A percentile compares a stretch with the other conserved stretches of the same genome.
These are phyloP conservation scores for Aureoboletus auriporus DNA, from an alignment of 768 basidiomycete species.

Conservation along the genomic window DNA sequence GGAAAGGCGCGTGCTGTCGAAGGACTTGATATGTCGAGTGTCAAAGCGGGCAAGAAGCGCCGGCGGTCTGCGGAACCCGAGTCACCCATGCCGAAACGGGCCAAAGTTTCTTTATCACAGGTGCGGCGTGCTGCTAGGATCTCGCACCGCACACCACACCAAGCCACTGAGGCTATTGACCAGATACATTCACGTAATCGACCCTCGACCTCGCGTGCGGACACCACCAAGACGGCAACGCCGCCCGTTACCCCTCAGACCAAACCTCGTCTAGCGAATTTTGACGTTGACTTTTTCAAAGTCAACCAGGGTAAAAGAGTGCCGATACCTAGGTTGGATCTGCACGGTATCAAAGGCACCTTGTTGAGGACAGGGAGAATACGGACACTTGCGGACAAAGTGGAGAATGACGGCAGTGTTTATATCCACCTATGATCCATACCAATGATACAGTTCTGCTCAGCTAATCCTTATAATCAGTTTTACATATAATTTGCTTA, in stretches of 20 bases:
- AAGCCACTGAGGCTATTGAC: not conserved
- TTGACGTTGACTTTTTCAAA: conserved; percentile 14
- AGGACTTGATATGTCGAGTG: conserved; percentile 1
- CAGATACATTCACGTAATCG: conserved; percentile 1
- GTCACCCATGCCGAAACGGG: conserved; percentile 12
- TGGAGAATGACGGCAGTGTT: conserved; percentile 20
- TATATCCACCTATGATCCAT: conserved; percentile 13
- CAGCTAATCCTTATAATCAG: not conserved
- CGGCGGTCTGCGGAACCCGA: conserved; percentile 3
- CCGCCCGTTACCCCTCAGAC: not conserved
- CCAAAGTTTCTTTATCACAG: conserved; percentile 3
- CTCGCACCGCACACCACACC: not conserved
- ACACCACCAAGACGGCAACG: not conserved
- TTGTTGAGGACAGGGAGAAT: conserved; percentile 28
- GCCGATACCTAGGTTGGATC: conserved; percentile 8
- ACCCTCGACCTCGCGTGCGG: not conserved
- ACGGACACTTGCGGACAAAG: conserved; percentile 14
- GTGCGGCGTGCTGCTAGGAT: not conserved
- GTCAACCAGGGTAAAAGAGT: conserved; percentile 6
- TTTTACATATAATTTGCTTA: not conserved
- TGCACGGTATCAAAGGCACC: not conserved
- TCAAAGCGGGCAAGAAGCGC: conserved; percentile 14
- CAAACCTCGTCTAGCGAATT: conserved; percentile 20
- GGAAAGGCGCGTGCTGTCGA: conserved; percentile 11
- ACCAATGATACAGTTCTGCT: not conserved